phyloP scores from a whole-genome alignment of 345 rosid species.

The Camelina laxa region DNA sequence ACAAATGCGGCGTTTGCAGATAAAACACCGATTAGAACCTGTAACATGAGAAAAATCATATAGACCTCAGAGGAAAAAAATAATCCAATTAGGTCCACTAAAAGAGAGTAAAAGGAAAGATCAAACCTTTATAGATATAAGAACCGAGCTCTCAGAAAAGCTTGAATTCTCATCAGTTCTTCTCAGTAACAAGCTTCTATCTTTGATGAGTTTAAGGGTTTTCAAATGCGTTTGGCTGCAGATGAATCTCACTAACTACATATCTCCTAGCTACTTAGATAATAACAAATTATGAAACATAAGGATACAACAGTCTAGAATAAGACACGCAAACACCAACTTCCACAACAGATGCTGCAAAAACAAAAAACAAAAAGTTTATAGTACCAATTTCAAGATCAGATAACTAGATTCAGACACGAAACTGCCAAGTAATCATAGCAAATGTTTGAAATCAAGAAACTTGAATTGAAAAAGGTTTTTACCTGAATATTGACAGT shows the following conservation, averaged over 20 bases:
- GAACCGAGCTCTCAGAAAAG: constrained; percentile 43
- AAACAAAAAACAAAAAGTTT: not conserved
- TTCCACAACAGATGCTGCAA: constrained; percentile 79
- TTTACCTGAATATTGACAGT: constrained; percentile 59
- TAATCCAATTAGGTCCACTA: not conserved
- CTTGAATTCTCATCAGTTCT: constrained; percentile 48
- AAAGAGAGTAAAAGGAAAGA: not conserved
- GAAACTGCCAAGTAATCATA: not conserved
- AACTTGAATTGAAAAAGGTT: not conserved
- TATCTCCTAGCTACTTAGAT: not conserved
- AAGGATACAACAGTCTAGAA: constrained; percentile 88
- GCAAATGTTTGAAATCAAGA: constrained; percentile 14
- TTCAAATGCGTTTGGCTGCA: not conserved
- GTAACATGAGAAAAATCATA: constrained; percentile 29
- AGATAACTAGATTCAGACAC: not conserved
- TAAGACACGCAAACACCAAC: constrained; percentile 56
- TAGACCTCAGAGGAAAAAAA: not conserved
- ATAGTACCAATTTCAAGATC: not conserved
- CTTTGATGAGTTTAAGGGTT: constrained; percentile 55
- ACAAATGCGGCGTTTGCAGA: constrained; percentile 65
- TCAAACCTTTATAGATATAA: constrained; percentile 29
- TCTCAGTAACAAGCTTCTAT: constrained; percentile 59
- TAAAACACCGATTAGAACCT: constrained; percentile 62
- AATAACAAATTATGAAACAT: constrained; percentile 1
- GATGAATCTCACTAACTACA: not conserved